These are phyloP conservation scores for Cryptococcus maquisensis DNA, from an alignment of 1,284 basidiomycete genomes.

Conservation along the genomic window DNA sequence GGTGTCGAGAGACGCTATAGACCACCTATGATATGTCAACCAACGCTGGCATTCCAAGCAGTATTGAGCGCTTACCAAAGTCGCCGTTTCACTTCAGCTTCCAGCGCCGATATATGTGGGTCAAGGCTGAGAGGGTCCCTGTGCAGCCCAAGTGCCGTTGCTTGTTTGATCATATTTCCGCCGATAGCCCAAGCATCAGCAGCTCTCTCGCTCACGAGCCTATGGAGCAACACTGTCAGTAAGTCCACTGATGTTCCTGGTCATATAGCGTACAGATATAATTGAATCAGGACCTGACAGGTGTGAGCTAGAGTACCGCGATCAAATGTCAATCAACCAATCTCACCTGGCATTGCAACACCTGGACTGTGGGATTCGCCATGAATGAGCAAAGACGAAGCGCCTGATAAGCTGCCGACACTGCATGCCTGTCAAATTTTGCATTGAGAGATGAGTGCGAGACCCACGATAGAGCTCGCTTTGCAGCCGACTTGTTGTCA, in stretches of 20 bases:
- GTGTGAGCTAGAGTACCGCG: not conserved
- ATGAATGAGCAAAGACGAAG: slow-evolving; percentile 48
- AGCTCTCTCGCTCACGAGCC: slow-evolving; percentile 42
- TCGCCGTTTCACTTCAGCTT: slow-evolving; percentile 43
- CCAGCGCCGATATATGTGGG: slow-evolving; percentile 38
- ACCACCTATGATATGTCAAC: slow-evolving; percentile 32
- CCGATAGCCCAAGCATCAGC: slow-evolving; percentile 45
- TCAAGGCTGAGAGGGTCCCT: slow-evolving; percentile 44
- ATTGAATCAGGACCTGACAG: slow-evolving; percentile 35
- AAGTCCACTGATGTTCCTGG: not conserved
- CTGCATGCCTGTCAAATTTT: slow-evolving; percentile 11
- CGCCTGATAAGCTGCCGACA: slow-evolving; percentile 48
- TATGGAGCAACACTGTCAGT: not conserved
- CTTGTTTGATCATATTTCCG: slow-evolving; percentile 43
- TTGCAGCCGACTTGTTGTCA: slow-evolving; percentile 45
- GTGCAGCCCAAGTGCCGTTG: slow-evolving; percentile 46
- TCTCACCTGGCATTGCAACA: slow-evolving; percentile 39
- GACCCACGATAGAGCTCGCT: slow-evolving; percentile 46
- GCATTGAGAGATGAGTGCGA: not conserved
- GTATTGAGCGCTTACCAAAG: slow-evolving; percentile 27
- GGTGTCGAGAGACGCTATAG: slow-evolving; percentile 44
- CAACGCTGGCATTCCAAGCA: not conserved
- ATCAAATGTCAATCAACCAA: not conserved
- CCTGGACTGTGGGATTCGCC: slow-evolving; percentile 42
- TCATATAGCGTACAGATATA: slow-evolving; percentile 33